These are phyloP conservation scores for Talinum fruticosum DNA, from an alignment of 148 eudicot species.

Conservation along the genomic window DNA sequence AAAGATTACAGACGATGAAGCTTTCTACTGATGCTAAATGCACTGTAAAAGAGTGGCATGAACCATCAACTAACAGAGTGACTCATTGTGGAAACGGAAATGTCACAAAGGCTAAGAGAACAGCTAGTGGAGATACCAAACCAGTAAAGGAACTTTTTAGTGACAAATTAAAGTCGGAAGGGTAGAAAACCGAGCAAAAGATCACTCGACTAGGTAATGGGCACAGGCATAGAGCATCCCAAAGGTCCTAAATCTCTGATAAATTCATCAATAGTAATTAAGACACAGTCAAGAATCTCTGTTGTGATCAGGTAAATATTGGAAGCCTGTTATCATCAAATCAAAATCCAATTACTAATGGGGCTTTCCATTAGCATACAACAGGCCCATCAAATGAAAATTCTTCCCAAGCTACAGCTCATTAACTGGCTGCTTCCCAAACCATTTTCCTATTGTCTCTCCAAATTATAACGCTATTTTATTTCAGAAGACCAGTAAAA, in stretches of 20 bases:
- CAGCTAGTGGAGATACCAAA: no score
- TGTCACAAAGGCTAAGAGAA: no score
- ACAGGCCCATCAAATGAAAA: no score
- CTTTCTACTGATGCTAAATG: no score
- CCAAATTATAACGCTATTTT: background rate
- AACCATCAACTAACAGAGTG: background rate
- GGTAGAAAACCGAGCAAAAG: no score
- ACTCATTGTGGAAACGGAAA: no score
- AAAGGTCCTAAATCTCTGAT: background rate
- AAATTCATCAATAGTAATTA: background rate
- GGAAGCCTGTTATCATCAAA: no score
- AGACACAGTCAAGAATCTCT: background rate
- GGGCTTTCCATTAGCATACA: background rate
- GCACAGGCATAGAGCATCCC: no score
- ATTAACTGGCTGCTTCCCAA: background rate
- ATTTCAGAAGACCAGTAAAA: background rate
- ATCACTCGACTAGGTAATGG: no score
- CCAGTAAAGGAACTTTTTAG: no score
- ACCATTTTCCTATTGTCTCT: background rate
- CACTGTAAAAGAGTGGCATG: background rate
- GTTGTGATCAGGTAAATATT: background rate
- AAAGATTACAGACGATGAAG: no score
- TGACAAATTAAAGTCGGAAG: no score
- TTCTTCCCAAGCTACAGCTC: background rate
- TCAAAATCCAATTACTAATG: background rate